These are phyloP conservation scores for Vitis hybrid DNA, from an alignment of 177 flowering plant species.

Conservation along the genomic window DNA sequence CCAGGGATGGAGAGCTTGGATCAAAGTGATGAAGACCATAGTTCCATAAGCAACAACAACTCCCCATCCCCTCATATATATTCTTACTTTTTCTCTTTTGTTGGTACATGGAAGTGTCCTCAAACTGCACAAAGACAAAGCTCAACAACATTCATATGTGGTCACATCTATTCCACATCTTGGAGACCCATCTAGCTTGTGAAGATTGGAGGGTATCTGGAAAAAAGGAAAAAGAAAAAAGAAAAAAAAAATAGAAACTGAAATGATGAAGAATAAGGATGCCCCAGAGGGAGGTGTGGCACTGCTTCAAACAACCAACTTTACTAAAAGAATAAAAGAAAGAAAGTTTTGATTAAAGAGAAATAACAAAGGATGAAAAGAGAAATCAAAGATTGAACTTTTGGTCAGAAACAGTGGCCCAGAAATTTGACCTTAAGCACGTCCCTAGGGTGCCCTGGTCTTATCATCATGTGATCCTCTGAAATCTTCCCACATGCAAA, in stretches of 20 bases:
- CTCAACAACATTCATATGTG: no score
- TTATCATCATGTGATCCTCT: conserved; percentile 22
- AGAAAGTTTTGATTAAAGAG: background rate
- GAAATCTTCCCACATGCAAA: conserved; percentile 22
- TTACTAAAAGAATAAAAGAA: background rate
- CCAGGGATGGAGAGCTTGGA: conserved; percentile 8
- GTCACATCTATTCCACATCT: no score
- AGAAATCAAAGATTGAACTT: background rate
- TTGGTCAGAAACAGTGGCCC: conserved; percentile 2
- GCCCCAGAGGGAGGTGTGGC: no score
- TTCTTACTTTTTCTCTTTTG: no score
- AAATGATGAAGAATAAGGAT: no score
- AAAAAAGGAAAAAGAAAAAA: background rate
- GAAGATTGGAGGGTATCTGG: no score
- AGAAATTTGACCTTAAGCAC: conserved; percentile 4
- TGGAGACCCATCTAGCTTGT: no score
- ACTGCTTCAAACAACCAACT: no score
- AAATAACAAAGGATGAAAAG: background rate
- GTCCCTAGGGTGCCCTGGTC: no score
- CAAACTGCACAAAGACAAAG: no score
- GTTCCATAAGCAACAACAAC: background rate
- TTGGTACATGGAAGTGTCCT: no score
- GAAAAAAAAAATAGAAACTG: background rate
- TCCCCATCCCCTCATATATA: background rate
- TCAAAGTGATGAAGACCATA: background rate